Base-by-base conservation (phyloP, 2,329 filamentous ascomycete species). In the Pseudogymnoascus destructans region DNA sequence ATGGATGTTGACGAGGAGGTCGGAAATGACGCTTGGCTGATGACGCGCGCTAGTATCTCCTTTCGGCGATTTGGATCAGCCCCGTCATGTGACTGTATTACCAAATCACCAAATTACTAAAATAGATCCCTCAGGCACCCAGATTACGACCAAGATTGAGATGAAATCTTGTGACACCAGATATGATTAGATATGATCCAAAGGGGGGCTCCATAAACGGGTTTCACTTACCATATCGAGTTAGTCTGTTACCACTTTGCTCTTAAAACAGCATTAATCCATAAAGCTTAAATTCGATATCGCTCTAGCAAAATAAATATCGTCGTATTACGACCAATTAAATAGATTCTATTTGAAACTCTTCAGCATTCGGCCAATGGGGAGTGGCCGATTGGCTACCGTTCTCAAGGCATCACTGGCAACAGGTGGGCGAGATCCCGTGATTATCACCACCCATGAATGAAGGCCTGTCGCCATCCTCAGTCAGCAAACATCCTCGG, bases 161-260 rank as follows among this genome's bases (percentile, higher is more conserved):
- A 52, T 52, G 46, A 17, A 52, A 52, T 52, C 46, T 52, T 52
- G 46, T 52, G 46, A 52, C 46, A 52, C 46, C 46, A 52, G 46
- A 52, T 52, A 52, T 52, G 46, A 52, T 52, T 52, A 52, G 46
- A 52, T 52, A 52, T 52, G 46, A 52, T 52, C 46, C 46, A 52
- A 52, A 30, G 46, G 17, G 46, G 46, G 46, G 46, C 46, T 52
- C 25, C 46, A 52, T 30, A 52, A 32, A 19, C 46, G n/a, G n/a
- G 25, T 52, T 52, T 52, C 46, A 30, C 46, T 52, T 52, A 52
- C 46, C 15, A 15, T 52, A 32, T 52, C 8, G 1, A 52, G 46
- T 30, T 52, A 52, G 46, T 7, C 9, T 30, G 32, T 52, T 52
- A 52, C 46, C 19, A 4, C 46, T 30, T 52, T 19, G 9, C 10